These are phyloP conservation scores for Penicillium sp. DNA, from an alignment of 2,329 filamentous ascomycete species.

Conservation along the genomic window DNA sequence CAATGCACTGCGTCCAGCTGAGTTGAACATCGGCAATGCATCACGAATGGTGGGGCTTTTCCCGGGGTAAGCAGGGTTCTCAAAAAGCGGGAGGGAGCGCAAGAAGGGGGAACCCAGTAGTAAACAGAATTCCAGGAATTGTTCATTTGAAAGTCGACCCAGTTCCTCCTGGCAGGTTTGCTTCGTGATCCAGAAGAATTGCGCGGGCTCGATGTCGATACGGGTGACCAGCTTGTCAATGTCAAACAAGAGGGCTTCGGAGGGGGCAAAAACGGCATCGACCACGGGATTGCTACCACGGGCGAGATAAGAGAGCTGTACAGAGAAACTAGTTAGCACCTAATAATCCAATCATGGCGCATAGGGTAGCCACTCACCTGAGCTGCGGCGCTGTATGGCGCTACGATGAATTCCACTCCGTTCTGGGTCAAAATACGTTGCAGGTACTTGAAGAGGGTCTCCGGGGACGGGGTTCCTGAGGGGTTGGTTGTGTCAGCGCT, in stretches of 20 bases:
- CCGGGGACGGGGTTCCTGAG: slow-evolving; percentile 66
- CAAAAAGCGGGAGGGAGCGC: slow-evolving; percentile 72
- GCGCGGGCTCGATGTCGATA: slow-evolving; percentile 55
- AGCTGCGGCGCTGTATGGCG: slow-evolving; percentile 82
- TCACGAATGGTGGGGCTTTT: slow-evolving; percentile 64
- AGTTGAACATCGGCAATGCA: slow-evolving; percentile 72
- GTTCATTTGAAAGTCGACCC: slow-evolving; percentile 60
- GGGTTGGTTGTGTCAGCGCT: slow-evolving; percentile 26
- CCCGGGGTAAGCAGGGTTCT: slow-evolving; percentile 56
- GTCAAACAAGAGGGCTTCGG: slow-evolving; percentile 82
- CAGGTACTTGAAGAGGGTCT: slow-evolving; percentile 72
- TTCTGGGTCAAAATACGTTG: slow-evolving; percentile 69
- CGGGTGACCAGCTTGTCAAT: slow-evolving; percentile 69
- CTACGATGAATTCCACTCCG: slow-evolving; percentile 71
- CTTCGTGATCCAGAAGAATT: slow-evolving; percentile 64
- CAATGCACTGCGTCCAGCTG: slow-evolving; percentile 64
- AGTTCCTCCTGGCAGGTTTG: slow-evolving; percentile 68
- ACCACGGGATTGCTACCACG: slow-evolving; percentile 64
- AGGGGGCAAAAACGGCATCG: slow-evolving; percentile 76
- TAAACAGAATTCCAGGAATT: slow-evolving; percentile 79
- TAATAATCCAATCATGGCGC: not conserved
- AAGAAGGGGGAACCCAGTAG: slow-evolving; percentile 81
- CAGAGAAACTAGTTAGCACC: slow-evolving; percentile 3
- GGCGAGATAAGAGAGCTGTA: slow-evolving; percentile 69
- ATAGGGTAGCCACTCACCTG: slow-evolving; percentile 57